A percentile compares a stretch with the other conserved stretches of the same genome.
These are phyloP conservation scores for Ophiostoma ulmi DNA, from an alignment of 2,329 filamentous ascomycete genomes.

Conservation along the genomic window DNA sequence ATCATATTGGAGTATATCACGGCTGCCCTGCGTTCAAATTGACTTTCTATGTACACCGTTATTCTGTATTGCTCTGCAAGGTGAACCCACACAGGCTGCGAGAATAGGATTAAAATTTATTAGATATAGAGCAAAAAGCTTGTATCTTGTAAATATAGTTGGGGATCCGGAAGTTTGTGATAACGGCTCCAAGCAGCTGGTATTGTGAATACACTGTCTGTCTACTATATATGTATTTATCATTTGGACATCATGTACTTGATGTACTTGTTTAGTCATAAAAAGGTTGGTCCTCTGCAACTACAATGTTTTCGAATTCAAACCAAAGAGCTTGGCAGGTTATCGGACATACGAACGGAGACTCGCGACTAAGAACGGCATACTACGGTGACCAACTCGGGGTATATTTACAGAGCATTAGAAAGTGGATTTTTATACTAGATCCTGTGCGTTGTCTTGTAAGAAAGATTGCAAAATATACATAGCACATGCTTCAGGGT, in stretches of 20 bases:
- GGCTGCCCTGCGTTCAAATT: background rate
- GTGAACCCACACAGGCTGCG: background rate
- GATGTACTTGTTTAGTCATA: too few relatives aligned
- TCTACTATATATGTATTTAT: background rate
- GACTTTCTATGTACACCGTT: background rate
- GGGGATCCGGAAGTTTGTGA: background rate
- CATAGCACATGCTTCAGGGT: background rate
- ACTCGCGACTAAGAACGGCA: slow-evolving; percentile 19
- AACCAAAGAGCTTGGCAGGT: background rate
- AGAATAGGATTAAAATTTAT: background rate
- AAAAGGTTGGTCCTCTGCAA: background rate
- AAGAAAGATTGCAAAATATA: background rate
- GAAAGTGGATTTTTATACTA: background rate
- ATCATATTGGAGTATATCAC: background rate
- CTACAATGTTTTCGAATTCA: background rate
- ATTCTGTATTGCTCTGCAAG: background rate
- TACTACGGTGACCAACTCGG: slow-evolving; percentile 18
- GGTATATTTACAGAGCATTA: background rate
- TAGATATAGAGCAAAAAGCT: background rate
- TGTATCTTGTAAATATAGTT: background rate
- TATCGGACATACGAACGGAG: slow-evolving; percentile 29
- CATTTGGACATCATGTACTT: too few relatives aligned
- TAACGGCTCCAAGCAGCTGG: background rate
- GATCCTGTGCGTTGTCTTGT: background rate
- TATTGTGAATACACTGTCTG: background rate